These are phyloP conservation scores for Knufia fluminis DNA, from an alignment of 2,329 filamentous ascomycete genomes.

Conservation along the genomic window DNA sequence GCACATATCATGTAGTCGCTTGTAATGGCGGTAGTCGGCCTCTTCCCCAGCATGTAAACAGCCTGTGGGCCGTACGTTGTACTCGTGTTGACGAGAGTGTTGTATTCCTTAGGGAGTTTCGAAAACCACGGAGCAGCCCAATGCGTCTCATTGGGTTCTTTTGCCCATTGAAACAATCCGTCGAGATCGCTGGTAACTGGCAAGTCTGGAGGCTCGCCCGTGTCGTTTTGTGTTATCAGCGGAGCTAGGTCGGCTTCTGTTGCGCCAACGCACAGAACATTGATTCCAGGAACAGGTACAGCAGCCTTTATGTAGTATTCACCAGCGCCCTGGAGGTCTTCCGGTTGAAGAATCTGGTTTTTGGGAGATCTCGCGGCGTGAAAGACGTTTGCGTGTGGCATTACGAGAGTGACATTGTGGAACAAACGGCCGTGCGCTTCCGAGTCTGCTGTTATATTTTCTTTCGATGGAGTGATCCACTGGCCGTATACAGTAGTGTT, in stretches of 20 bases:
- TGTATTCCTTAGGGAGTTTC: constrained; percentile 50
- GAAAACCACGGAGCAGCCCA: constrained; percentile 46
- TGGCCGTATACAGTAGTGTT: constrained; percentile 61
- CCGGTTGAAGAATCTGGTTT: constrained; percentile 63
- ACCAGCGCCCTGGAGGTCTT: constrained; percentile 51
- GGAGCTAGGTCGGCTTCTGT: constrained; percentile 37
- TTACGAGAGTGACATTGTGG: constrained; percentile 67
- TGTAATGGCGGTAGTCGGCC: constrained; percentile 21
- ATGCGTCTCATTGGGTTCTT: no score
- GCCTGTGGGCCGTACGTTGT: constrained; percentile 36
- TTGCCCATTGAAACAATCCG: constrained; percentile 62
- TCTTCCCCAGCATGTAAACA: constrained; percentile 58
- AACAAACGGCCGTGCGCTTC: constrained; percentile 47
- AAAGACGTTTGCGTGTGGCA: constrained; percentile 65
- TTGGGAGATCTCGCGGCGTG: constrained; percentile 50
- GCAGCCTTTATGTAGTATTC: constrained; percentile 60
- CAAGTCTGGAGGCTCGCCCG: constrained; percentile 39
- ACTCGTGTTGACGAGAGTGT: constrained; percentile 55
- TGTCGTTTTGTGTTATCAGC: constrained; percentile 16
- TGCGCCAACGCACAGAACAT: constrained; percentile 65
- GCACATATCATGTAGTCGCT: constrained; percentile 59
- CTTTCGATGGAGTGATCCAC: constrained; percentile 52
- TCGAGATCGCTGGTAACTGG: constrained; percentile 52
- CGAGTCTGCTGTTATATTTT: constrained; percentile 47
- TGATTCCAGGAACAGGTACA: constrained; percentile 60